phyloP scores from a whole-genome alignment of 768 basidiomycete genomes.

The Mycena alexandri region DNA sequence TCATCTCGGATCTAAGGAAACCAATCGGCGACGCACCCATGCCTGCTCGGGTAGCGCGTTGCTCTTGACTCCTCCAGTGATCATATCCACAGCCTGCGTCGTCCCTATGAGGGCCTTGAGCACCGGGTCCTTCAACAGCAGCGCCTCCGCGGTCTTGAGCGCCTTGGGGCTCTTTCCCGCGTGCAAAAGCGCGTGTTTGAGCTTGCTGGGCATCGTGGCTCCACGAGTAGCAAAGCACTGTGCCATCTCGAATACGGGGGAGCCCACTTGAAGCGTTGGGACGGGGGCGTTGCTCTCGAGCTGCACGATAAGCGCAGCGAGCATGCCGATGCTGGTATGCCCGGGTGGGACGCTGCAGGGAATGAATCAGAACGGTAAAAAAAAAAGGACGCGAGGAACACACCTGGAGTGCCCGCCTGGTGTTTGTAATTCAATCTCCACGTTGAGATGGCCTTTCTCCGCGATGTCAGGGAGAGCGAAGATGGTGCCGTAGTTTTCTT shows the following conservation, averaged over 20 bases:
- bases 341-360: slow-evolving; percentile 31
- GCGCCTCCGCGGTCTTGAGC: slow-evolving; percentile 54
- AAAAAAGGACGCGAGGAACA: slow-evolving; percentile 39
- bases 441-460: slow-evolving; percentile 66
- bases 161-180: slow-evolving; percentile 52
- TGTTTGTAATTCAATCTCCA: slow-evolving; percentile 53
- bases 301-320: slow-evolving; percentile 63
- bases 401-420: slow-evolving; percentile 74
- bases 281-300: slow-evolving; percentile 63
- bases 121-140: slow-evolving; percentile 41
- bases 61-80: slow-evolving; percentile 55
- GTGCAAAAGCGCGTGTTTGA: slow-evolving; percentile 49
- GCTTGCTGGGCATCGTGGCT: slow-evolving; percentile 52
- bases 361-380: slow-evolving; percentile 10
- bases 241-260: slow-evolving; percentile 45
- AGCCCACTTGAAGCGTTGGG: slow-evolving; percentile 47
- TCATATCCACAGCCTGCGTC: slow-evolving; percentile 71
- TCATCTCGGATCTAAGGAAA: no score
- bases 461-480: slow-evolving; percentile 59
- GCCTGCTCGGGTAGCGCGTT: slow-evolving; percentile 71
- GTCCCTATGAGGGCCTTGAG: slow-evolving; percentile 55
- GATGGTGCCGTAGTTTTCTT: slow-evolving; percentile 47
- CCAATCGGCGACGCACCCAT: slow-evolving; percentile 27
- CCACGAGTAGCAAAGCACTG: slow-evolving; percentile 65
- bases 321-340: slow-evolving; percentile 64